These are phyloP conservation scores for Capniomyces stellatus DNA, from an alignment of 371 early-diverging fungal species.

Conservation along the genomic window DNA sequence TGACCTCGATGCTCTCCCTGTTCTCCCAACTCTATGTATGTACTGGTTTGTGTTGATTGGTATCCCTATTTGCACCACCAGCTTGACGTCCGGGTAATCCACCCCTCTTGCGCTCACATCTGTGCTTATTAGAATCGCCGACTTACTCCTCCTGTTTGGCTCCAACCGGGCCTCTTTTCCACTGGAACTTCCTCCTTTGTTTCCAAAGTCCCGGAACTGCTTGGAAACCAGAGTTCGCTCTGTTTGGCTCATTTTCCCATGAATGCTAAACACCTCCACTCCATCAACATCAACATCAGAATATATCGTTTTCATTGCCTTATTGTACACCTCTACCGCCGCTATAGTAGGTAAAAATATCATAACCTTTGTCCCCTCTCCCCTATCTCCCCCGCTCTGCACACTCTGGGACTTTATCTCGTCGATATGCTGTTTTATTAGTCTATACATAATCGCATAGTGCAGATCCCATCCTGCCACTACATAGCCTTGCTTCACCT, in stretches of 20 bases:
- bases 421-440: slow-evolving; percentile 36
- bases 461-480: slow-evolving; percentile 43
- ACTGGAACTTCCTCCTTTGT: no score
- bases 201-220: slow-evolving; percentile 43
- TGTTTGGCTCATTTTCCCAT: slow-evolving; percentile 57
- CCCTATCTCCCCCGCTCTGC: slow-evolving; percentile 23
- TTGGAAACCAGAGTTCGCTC: slow-evolving; percentile 53
- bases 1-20: slow-evolving; percentile 90
- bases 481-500: slow-evolving; percentile 56
- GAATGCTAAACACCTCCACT: slow-evolving; percentile 43
- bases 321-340: slow-evolving; percentile 49
- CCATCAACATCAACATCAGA: background rate
- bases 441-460: slow-evolving; percentile 34
- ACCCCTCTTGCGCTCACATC: slow-evolving; percentile 99
- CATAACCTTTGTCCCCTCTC: slow-evolving; percentile 49
- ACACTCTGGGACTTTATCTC: no score
- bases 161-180: no score
- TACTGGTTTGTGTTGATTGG: slow-evolving; percentile 85
- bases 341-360: slow-evolving; percentile 76
- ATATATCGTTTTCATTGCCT: slow-evolving; percentile 33
- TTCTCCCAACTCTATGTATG: slow-evolving; percentile 96
- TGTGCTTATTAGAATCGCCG: slow-evolving; percentile 76
- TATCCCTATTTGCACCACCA: slow-evolving; percentile 89
- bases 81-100: slow-evolving; percentile 96
- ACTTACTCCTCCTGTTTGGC: slow-evolving; percentile 14